These are phyloP conservation scores for Postia placenta DNA, from an alignment of 768 basidiomycete genomes.

Conservation along the genomic window DNA sequence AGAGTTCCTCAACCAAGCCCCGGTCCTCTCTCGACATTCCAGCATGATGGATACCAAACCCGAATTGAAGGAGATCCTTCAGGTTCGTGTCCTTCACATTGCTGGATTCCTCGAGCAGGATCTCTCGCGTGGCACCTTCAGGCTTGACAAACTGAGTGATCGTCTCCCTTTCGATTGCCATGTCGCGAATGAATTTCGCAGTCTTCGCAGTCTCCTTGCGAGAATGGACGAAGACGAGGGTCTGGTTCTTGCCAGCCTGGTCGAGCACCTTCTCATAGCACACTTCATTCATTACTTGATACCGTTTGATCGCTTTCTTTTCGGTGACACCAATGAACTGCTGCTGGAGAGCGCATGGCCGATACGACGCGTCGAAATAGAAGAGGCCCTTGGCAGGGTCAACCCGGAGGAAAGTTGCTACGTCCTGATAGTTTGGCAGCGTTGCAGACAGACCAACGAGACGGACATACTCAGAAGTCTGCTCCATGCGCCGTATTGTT, in stretches of 20 bases:
- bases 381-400: slow-evolving; percentile 90
- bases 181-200: slow-evolving; percentile 87
- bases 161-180: slow-evolving; percentile 94
- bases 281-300: slow-evolving; percentile 97
- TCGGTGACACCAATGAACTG: slow-evolving; percentile 97
- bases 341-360: slow-evolving; percentile 93
- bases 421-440: slow-evolving; percentile 97
- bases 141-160: slow-evolving; percentile 95
- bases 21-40: slow-evolving; percentile 94
- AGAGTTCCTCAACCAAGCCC: slow-evolving; percentile 88
- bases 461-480: slow-evolving; percentile 88
- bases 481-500: slow-evolving; percentile 91
- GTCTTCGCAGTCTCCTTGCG: slow-evolving; percentile 99
- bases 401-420: slow-evolving; percentile 94
- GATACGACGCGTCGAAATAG: slow-evolving; percentile 92
- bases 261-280: slow-evolving; percentile 99
- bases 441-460: slow-evolving; percentile 95
- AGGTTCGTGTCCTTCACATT: slow-evolving; percentile 80
- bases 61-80: slow-evolving; percentile 88
- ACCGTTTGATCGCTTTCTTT: slow-evolving; percentile 98
- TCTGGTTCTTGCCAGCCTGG: slow-evolving; percentile 85
- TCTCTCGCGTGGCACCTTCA: slow-evolving; percentile 86
- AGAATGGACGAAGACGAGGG: slow-evolving; percentile 95
- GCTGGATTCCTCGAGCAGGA: slow-evolving; percentile 76
- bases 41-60: slow-evolving; percentile 96